phyloP scores from a whole-genome alignment of 345 rosid species.

The Trapa incisa region DNA sequence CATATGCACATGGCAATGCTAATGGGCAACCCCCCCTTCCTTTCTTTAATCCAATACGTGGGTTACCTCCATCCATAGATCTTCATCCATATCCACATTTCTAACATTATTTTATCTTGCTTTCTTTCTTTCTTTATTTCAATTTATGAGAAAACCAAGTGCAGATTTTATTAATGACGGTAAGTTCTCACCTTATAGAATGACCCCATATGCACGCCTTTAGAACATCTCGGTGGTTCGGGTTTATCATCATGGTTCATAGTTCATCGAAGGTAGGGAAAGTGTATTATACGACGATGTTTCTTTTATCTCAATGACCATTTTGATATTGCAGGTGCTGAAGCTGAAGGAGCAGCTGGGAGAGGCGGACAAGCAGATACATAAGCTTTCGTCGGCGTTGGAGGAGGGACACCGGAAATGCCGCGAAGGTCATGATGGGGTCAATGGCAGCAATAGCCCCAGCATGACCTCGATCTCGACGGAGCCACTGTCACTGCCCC shows the following conservation, averaged over 20 bases:
- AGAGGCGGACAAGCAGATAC: conserved; percentile 45
- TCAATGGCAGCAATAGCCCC: conserved; percentile 32
- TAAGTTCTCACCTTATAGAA: no score
- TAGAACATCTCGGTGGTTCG: no score
- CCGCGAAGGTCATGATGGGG: conserved; percentile 11
- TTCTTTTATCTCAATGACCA: neutral
- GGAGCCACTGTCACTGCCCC: conserved; percentile 17
- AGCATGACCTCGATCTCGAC: conserved; percentile 30
- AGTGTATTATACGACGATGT: no score
- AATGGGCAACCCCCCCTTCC: neutral
- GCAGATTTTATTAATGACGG: no score
- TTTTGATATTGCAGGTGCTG: conserved; percentile 23
- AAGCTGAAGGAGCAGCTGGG: conserved; percentile 35
- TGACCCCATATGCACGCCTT: neutral
- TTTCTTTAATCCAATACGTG: neutral
- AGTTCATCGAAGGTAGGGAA: no score
- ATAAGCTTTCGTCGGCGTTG: conserved; percentile 11
- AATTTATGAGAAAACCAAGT: no score
- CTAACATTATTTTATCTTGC: neutral
- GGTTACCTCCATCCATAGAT: neutral
- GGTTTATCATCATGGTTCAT: no score
- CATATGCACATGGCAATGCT: neutral
- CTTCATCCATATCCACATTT: neutral
- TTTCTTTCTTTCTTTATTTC: no score
- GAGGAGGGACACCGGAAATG: neutral